Evolutionary conservation across 2,329 filamentous ascomycete species (phyloP).

Genomic region (Exserohilum rostratum): DNA sequence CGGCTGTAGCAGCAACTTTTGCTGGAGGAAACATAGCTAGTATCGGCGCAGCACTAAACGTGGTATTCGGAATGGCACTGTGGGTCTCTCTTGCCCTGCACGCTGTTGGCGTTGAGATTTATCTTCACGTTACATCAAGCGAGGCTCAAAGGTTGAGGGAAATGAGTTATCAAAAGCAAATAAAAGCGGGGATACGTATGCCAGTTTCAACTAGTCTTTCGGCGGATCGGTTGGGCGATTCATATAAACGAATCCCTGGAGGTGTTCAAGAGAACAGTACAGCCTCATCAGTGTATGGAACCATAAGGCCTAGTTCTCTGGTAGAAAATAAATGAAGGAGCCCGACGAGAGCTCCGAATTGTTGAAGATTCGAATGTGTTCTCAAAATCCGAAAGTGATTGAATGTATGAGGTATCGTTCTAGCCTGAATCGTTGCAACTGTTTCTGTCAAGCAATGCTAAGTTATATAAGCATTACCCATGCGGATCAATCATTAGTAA

Average conservation of each 20-base stretch:
- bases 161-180: constrained; percentile 63
- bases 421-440: not conserved
- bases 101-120: constrained; percentile 44
- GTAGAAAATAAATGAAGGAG: not conserved
- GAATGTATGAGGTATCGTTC: not conserved
- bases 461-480: not conserved
- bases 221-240: constrained; percentile 36
- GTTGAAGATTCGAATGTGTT: not conserved
- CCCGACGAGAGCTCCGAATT: not conserved
- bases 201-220: constrained; percentile 45
- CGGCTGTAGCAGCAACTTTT: constrained; percentile 36
- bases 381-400: not conserved
- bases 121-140: constrained; percentile 56
- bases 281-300: not conserved
- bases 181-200: constrained; percentile 60
- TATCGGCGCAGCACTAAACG: constrained; percentile 53
- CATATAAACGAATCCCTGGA: constrained; percentile 29
- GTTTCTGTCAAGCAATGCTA: not conserved
- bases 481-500: not conserved
- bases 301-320: not conserved
- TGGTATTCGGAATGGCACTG: constrained; percentile 59
- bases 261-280: constrained; percentile 6
- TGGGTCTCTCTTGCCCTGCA: constrained; percentile 63
- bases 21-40: constrained; percentile 30
- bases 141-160: constrained; percentile 61